phyloP scores from a whole-genome alignment of 352 stramenopile genomes.

The Phytopythium mirpurense region DNA sequence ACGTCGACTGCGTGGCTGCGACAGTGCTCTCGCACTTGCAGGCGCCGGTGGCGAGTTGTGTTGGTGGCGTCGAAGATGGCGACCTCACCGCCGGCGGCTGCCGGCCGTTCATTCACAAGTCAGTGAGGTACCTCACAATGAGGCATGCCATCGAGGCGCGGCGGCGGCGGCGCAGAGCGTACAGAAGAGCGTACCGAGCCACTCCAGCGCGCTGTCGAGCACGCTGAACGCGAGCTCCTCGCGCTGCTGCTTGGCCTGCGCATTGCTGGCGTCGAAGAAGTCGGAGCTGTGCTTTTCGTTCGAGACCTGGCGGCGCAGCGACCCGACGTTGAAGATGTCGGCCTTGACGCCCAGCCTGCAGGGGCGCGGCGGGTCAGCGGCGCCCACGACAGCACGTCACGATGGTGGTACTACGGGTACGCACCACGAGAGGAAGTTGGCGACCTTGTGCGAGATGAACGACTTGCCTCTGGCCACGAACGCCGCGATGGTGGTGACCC shows the following conservation, averaged over 20 bases:
- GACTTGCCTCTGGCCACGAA: conserved; percentile 67
- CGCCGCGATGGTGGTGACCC: background rate
- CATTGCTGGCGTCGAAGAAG: conserved; percentile 86
- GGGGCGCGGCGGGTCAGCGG: too few species aligned
- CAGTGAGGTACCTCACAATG: too few species aligned
- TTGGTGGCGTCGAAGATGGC: conserved; percentile 80
- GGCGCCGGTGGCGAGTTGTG: conserved; percentile 40
- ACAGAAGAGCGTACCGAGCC: conserved; percentile 21
- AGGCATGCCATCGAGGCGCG: too few species aligned
- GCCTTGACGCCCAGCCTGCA: conserved; percentile 32
- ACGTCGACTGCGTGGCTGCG: conserved; percentile 16
- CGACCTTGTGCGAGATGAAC: conserved; percentile 86
- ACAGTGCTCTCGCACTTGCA: conserved; percentile 18
- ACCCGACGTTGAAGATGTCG: conserved; percentile 90
- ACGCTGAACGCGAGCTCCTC: conserved; percentile 61
- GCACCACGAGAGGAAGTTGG: conserved; percentile 40
- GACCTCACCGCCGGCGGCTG: conserved; percentile 41
- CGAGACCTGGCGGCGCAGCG: conserved; percentile 82
- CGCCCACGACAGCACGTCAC: too few species aligned
- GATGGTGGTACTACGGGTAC: background rate
- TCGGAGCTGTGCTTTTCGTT: conserved; percentile 44
- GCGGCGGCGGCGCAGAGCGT: background rate
- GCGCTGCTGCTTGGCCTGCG: conserved; percentile 45
- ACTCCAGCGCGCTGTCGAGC: conserved; percentile 30
- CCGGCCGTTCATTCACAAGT: too few species aligned